These are phyloP conservation scores for Ogataea siamensis DNA, from an alignment of 805 yeast species.

Conservation along the genomic window DNA sequence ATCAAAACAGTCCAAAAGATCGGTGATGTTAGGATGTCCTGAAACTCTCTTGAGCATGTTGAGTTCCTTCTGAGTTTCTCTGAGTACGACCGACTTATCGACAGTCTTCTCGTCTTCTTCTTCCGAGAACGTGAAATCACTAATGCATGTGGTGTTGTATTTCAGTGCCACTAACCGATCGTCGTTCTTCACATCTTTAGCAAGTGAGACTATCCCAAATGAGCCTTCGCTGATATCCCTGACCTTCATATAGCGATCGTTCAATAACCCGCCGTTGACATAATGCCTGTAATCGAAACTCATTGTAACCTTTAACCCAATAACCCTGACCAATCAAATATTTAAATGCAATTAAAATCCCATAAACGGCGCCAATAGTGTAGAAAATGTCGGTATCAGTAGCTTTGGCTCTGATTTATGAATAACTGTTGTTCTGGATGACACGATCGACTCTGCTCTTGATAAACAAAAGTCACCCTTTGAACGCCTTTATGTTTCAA, in stretches of 20 bases:
- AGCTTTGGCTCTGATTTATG: constrained; percentile 1
- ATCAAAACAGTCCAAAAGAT: constrained; percentile 49
- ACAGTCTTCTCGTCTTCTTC: constrained; percentile 19
- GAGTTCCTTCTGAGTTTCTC: constrained; percentile 69
- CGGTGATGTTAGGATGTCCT: constrained; percentile 45
- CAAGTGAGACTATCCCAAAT: constrained; percentile 87
- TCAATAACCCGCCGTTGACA: constrained; percentile 44
- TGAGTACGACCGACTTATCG: constrained; percentile 38
- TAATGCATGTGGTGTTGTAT: constrained; percentile 64
- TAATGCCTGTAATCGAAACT: constrained; percentile 30
- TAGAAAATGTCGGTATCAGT: neutral
- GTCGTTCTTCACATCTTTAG: constrained; percentile 57
- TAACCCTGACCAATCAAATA: constrained; percentile 6
- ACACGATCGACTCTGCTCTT: neutral
- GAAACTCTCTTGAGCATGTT: constrained; percentile 63
- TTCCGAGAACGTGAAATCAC: constrained; percentile 32
- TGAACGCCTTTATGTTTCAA: constrained; percentile 8
- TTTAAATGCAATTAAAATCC: constrained; percentile 10
- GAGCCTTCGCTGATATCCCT: constrained; percentile 88
- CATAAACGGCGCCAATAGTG: constrained; percentile 1
- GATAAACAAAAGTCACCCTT: constrained; percentile 2
- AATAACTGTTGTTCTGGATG: constrained; percentile 1
- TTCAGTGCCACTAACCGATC: constrained; percentile 75
- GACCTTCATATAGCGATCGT: constrained; percentile 63
- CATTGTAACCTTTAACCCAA: constrained; percentile 19